Evolutionary conservation across 2,329 filamentous ascomycete species (phyloP), one percentile per base, ranked within the genome.

Genomic region (Falciphora oryzae): DNA sequence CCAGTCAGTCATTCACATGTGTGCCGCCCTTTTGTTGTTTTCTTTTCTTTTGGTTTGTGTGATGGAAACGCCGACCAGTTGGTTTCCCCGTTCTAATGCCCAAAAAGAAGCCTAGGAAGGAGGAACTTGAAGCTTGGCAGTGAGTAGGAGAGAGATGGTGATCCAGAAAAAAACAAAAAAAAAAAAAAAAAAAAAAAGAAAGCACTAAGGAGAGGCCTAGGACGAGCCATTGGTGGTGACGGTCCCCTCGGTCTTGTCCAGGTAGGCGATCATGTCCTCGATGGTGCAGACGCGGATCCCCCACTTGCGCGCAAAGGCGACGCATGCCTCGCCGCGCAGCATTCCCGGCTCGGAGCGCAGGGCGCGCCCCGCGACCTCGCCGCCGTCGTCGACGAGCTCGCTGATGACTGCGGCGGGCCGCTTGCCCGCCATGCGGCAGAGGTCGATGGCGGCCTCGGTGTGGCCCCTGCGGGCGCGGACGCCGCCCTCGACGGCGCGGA

Each of bases 261-360:
- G 79, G 75, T 96, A 90, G 65, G 80, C 81, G 32, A 94, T 89
- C 78, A 99, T 77, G 77, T 94, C 93, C 74, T 94, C 93, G 78
- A 99, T 98, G 35, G 95, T 98, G 78, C 93, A 96, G 66, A 96
- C 92, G 81, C 90, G 95, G 70, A 99, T 81, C 5, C 93, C 93
- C 88, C 90, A 98, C 77, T 84, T 88, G 77, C 87, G 87, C 32
- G 93, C 95, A 83, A 99, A 99, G 62, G 82, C 85, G 73, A 99
- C 81, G 78, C 93, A 97, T 53, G 86, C 91, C 79, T 97, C 92
- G 68, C 92, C 87, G 70, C 93, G 81, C 87, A 98, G 89, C 95
- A 99, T 99, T 31, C 90, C 92, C n/a, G 88, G 85, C 27, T 85
- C 87, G 14, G 76, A 75, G 69, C 88, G 81, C 72, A 90, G 80